Base-by-base conservation (phyloP, 1,139 yeast genomes). In the Lodderomyces beijingensis region DNA sequence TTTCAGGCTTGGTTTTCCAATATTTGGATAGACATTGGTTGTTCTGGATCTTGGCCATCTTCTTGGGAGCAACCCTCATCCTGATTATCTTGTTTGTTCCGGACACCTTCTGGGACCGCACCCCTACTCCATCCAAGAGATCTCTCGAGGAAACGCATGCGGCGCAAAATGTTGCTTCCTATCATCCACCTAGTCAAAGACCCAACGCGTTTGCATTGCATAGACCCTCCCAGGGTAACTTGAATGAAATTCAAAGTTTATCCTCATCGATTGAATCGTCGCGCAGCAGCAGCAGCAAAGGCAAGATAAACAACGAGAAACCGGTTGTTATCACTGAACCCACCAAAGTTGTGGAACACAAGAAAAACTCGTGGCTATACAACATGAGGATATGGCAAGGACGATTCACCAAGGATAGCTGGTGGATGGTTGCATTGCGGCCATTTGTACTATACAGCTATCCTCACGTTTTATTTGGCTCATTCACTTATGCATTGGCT, bases 81-180 rank as follows among this genome's bases (percentile, higher is more conserved):
- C 50, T 68, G 27, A 72, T 76, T 4, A 67, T 65, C 39, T 50
- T 77, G 14, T 76, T 76, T 48, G 82, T 75, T 12, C 83, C 83
- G 1, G 84, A 77, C 40, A 77, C 84, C 1, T 77, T 74, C 51
- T 77, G 81, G 80, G 77, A 74, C 39, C 60, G 84, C 37, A 53
- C 70, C 1, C 79, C 83, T 5, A 57, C 60, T 2, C 73, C 71
- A 4, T 69, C 65, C 42, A 61, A 65, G 44, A 62, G 78, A 40
- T 70, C 79, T 2, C 48, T 59, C 14, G 56, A 58, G 36, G 83
- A 77, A 50, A 62, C 79, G 3, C 59, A 58, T 33, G 60, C 62
- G 14, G 82, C 81, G 1, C 59, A 65, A 39, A 61, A 57, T 24
- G 72, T 62, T n/a, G 43, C 44, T 6, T 39, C 44, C 15, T 55